A percentile compares a stretch with the other conserved stretches of the same genome.
Conservation (phyloP, 2,329 filamentous ascomycete species). For the Ophiostoma perfectum region DNA sequence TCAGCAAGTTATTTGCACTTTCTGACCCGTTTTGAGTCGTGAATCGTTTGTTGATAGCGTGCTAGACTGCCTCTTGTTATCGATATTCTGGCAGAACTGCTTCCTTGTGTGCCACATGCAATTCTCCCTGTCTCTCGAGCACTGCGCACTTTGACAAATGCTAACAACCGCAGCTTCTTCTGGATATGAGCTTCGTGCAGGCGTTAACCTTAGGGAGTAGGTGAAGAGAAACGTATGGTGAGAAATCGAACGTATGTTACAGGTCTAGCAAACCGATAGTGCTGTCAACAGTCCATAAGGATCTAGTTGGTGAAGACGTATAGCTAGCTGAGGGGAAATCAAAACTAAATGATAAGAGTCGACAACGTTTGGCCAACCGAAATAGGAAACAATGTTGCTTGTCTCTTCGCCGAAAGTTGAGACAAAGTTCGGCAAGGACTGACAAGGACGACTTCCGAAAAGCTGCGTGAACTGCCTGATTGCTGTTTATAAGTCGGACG, state of each 20-base stretch:
- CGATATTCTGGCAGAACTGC: too few relatives aligned
- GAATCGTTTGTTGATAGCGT: too few relatives aligned
- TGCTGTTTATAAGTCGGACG: too few relatives aligned
- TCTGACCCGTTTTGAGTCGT: not conserved
- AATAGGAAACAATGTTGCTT: not conserved
- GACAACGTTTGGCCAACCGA: not conserved
- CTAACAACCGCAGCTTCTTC: not conserved
- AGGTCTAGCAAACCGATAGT: not conserved
- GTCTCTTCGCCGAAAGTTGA: not conserved
- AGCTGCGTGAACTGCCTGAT: not conserved
- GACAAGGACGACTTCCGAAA: not conserved
- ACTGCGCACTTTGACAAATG: too few relatives aligned
- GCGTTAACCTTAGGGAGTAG: not conserved
- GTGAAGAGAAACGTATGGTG: not conserved
- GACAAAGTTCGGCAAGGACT: not conserved
- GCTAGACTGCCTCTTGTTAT: not conserved
- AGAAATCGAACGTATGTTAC: not conserved
- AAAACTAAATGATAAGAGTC: not conserved
- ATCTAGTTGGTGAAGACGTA: not conserved
- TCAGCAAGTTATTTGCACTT: slow-evolving; percentile 7
- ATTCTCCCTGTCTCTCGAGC: too few relatives aligned
- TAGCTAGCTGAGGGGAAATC: not conserved
- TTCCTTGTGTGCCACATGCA: too few relatives aligned
- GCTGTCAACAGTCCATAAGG: slow-evolving; percentile 18
- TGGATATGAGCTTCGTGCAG: too few relatives aligned